Base-by-base conservation (phyloP, 2,329 filamentous ascomycete genomes). In the Magnaporthales sp. region DNA sequence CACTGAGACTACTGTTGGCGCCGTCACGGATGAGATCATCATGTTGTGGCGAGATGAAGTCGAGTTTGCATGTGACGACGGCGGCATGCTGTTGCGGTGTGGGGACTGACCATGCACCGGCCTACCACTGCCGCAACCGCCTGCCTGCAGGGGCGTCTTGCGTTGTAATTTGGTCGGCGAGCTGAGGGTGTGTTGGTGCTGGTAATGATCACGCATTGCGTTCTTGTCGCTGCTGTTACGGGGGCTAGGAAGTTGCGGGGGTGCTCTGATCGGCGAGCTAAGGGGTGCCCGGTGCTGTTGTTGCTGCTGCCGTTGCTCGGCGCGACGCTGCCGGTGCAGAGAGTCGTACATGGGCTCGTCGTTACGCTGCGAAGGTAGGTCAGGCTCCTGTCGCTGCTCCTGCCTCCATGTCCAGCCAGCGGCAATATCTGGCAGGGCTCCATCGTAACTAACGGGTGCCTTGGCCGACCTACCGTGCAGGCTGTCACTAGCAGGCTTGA, bases 1-100 rank as follows among this genome's bases (percentile, higher is more conserved):
- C 13, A 68, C 66, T n/a, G 67, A 69, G 7, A 64, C 67, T 24
- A 68, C 66, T 60, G 67, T 64, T 19, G 66, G 26, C 8, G 26
- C 8, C 19, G 54, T 30, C 4, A 46, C 30, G 19, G 62, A 56
- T 10, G 54, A 27, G 22, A 29, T n/a, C 38, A 32, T 26, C 22
- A 26, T 62, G 19, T 3, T 38, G n/a, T 27, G 22, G 38, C 70
- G 69, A 4, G 69, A 61, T 11, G 61, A 62, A 1, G 63, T 58
- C 13, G 24, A 60, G 67, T 30, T 29, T 27, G 60, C 30, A 26
- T 32, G n/a, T n/a, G 22, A n/a, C n/a, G 64, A 13, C 10, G 19
- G 8, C 60, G 66, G 56, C 31, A 26, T 46, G 27, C 61, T 24
- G n/a, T 67, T 24, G 13, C 29, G 58, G 56, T 56, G 63, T 15